Evolutionary conservation across 2,329 filamentous ascomycete genomes (phyloP), one percentile per base, ranked within the genome.

Genomic region (Trichoderma sp.): DNA sequence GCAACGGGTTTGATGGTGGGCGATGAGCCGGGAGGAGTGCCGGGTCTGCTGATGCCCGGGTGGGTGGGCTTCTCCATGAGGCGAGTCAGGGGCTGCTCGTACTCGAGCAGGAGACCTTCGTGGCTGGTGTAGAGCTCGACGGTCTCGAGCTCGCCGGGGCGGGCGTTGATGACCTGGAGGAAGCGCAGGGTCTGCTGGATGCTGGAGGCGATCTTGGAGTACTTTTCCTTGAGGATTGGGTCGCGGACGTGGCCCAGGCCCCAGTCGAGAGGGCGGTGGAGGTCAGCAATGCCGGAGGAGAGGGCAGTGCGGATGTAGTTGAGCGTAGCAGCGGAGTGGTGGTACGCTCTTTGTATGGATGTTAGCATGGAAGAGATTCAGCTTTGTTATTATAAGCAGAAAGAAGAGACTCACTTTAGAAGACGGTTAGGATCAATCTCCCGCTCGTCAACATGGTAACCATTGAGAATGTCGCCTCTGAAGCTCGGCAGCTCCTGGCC

Each of bases 101-200:
- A 99, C 83, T 98, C 95, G 9, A 99, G 91, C 2, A 98, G 90
- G 24, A 99, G 90, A 4, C 95, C 97, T 84, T 99, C 97, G 83
- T 99, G 97, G 81, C 94, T 97, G 24, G 96, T 98, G 89, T 93
- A 99, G 66, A 99, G 90, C 81, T 99, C 97, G 50, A 98, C 95
- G 1, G 95, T 98, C 82, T 97, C 93, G 38, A 98, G 89, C 81
- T 95, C 93, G 67, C 93, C 92, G 75, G 93, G 93, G 38, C 93
- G 95, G 75, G 97, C 95, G 73, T 97, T 97, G 77, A 98, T 93
- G 12, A 95, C 98, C 80, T 92, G 92, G 91, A 98, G 96, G 90
- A 99, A 98, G 74, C 94, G 93, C 18, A 98, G 88, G 68, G 95
- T 96, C 81, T 98, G 95, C 68, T 93, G 94, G 80, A 99, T 95